phyloP scores from a whole-genome alignment of 331 rosid genomes.

The Acacia concinna region DNA sequence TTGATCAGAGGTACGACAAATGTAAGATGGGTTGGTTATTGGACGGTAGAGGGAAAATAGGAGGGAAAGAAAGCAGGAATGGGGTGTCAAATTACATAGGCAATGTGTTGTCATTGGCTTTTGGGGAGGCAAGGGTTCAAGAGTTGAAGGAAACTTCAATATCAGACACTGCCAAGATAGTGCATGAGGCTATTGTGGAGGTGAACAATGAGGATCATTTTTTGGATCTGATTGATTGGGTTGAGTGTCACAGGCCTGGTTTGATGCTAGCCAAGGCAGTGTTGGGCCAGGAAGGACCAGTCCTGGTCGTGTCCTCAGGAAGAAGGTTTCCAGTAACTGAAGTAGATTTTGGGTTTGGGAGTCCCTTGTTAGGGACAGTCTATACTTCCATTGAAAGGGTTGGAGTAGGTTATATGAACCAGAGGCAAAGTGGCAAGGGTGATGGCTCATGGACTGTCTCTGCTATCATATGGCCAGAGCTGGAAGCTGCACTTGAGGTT shows the following conservation, averaged over 20 bases:
- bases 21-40: constrained; percentile 92
- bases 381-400: constrained; percentile 54
- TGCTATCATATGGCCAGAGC: constrained; percentile 79
- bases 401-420: constrained; percentile 87
- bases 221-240: constrained; percentile 80
- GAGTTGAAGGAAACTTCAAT: constrained; percentile 55
- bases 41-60: constrained; percentile 63
- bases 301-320: constrained; percentile 17
- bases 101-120: constrained; percentile 62
- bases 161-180: constrained; percentile 43
- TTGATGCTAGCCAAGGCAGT: constrained; percentile 24
- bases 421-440: constrained; percentile 63
- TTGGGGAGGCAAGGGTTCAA: constrained; percentile 58
- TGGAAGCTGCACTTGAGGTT: constrained; percentile 55
- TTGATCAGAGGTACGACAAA: constrained; percentile 41
- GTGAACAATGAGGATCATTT: constrained; percentile 71
- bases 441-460: constrained; percentile 57
- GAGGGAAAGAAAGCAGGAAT: constrained; percentile 2
- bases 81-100: constrained; percentile 50
- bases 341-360: constrained; percentile 82
- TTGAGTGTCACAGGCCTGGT: constrained; percentile 47
- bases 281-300: constrained; percentile 20
- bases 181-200: constrained; percentile 62
- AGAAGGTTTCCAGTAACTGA: constrained; percentile 17
- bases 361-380: constrained; percentile 39